Evolutionary conservation across 805 yeast species (phyloP).

Genomic region (Priceomyces carsonii): DNA sequence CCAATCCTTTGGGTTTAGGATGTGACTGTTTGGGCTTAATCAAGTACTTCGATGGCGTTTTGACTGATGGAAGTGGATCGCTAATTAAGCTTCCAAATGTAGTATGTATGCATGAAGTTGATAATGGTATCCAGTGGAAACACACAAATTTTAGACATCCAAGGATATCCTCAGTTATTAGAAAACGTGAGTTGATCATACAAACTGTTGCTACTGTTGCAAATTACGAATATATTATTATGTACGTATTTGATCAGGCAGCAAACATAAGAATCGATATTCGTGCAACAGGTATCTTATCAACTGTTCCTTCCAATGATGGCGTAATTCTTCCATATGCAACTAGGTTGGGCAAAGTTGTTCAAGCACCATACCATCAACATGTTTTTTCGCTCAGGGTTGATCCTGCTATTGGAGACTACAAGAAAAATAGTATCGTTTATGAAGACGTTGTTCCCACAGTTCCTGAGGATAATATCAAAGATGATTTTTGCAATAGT

Average conservation of each 20-base stretch:
- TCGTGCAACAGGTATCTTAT: slow-evolving; percentile 83
- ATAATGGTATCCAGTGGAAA: slow-evolving; percentile 72
- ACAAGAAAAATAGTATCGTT: slow-evolving; percentile 72
- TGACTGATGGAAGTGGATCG: slow-evolving; percentile 58
- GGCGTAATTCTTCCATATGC: slow-evolving; percentile 70
- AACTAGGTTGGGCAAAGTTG: slow-evolving; percentile 76
- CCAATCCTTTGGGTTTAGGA: slow-evolving; percentile 68
- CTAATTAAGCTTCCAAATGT: slow-evolving; percentile 66
- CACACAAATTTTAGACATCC: slow-evolving; percentile 78
- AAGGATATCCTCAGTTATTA: slow-evolving; percentile 66
- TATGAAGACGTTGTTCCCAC: slow-evolving; percentile 66
- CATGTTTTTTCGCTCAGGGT: slow-evolving; percentile 77
- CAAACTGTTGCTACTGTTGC: slow-evolving; percentile 85
- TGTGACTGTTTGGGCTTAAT: slow-evolving; percentile 84
- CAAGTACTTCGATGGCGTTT: slow-evolving; percentile 66
- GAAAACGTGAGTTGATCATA: slow-evolving; percentile 76
- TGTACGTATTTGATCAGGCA: slow-evolving; percentile 71
- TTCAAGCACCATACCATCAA: slow-evolving; percentile 83
- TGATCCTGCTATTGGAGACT: slow-evolving; percentile 82
- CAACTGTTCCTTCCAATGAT: slow-evolving; percentile 80
- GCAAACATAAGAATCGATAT: slow-evolving; percentile 78
- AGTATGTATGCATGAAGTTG: slow-evolving; percentile 80
- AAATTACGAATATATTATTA: slow-evolving; percentile 77
- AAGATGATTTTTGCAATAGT: slow-evolving; percentile 72
- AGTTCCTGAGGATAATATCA: slow-evolving; percentile 52